Conservation (phyloP, 2,329 filamentous ascomycete genomes). For the Cercospora beticola region DNA sequence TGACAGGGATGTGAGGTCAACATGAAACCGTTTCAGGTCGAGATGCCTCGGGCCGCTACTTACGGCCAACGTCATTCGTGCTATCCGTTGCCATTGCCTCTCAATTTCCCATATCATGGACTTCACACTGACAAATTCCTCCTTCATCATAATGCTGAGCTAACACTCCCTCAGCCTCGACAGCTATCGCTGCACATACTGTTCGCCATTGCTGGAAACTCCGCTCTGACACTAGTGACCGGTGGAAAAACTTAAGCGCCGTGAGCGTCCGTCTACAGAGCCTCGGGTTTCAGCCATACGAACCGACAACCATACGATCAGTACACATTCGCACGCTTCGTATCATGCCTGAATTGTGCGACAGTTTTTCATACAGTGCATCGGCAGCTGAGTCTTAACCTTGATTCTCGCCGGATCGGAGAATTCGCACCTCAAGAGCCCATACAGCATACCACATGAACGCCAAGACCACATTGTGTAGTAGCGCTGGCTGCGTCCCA, state of each 20-base stretch:
- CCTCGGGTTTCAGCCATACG: not conserved
- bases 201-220: not conserved
- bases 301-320: not conserved
- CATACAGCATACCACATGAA: not conserved
- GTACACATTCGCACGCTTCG: not conserved
- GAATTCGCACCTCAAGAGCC: not conserved
- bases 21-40: constrained; percentile 6
- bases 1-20: not conserved
- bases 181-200: not conserved
- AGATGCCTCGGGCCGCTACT: not conserved
- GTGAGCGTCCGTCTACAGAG: not conserved
- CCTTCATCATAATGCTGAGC: not conserved
- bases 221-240: not conserved
- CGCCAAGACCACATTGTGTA: not conserved
- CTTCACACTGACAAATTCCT: not conserved
- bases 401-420: not conserved
- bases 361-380: not conserved
- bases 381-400: not conserved
- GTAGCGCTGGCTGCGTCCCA: not conserved
- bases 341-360: not conserved
- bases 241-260: not conserved
- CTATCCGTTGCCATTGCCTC: not conserved
- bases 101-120: not conserved
- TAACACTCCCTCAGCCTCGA: not conserved
- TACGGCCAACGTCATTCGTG: not conserved